These are phyloP conservation scores for Beauveria medogensis DNA, from an alignment of 2,329 filamentous ascomycete genomes.

Conservation along the genomic window DNA sequence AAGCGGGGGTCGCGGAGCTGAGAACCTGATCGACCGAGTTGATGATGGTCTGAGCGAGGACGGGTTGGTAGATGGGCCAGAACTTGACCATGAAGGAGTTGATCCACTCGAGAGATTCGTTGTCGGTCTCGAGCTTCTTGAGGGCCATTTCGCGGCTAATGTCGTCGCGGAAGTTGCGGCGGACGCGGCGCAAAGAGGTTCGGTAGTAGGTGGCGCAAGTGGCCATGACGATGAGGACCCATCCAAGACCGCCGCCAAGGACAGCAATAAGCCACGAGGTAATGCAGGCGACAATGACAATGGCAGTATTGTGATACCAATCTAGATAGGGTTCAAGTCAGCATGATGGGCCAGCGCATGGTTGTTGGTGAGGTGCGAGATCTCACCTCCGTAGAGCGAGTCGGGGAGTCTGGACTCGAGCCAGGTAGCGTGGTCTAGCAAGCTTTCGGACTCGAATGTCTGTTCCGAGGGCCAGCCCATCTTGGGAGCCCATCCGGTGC, in stretches of 20 bases:
- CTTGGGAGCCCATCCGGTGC: conserved; percentile 80
- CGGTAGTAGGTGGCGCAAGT: conserved; percentile 91
- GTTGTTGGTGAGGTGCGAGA: not conserved
- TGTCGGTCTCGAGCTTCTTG: conserved; percentile 78
- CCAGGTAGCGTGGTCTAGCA: conserved; percentile 83
- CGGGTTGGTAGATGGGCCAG: conserved; percentile 97
- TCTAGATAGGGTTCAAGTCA: conserved; percentile 41
- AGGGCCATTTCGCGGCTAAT: conserved; percentile 83
- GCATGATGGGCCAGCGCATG: not conserved
- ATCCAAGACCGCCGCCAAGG: conserved; percentile 83
- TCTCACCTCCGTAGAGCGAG: conserved; percentile 76
- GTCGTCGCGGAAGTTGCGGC: conserved; percentile 93
- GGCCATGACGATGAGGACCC: conserved; percentile 91
- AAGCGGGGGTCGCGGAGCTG: conserved; percentile 82
- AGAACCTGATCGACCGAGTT: conserved; percentile 93
- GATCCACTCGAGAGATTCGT: conserved; percentile 95
- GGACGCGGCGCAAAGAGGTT: conserved; percentile 85
- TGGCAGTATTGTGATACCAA: conserved; percentile 96
- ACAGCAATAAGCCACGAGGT: conserved; percentile 84
- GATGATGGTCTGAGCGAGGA: conserved; percentile 85
- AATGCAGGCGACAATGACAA: conserved; percentile 89
- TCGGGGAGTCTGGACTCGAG: conserved; percentile 79
- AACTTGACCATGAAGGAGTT: conserved; percentile 98
- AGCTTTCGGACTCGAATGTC: conserved; percentile 50
- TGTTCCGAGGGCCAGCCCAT: conserved; percentile 64